Percentiles rank a stretch among this genome's conserved stretches.
phyloP scores from a whole-genome alignment of 2,329 filamentous ascomycete genomes.

The Septoria linicola region DNA sequence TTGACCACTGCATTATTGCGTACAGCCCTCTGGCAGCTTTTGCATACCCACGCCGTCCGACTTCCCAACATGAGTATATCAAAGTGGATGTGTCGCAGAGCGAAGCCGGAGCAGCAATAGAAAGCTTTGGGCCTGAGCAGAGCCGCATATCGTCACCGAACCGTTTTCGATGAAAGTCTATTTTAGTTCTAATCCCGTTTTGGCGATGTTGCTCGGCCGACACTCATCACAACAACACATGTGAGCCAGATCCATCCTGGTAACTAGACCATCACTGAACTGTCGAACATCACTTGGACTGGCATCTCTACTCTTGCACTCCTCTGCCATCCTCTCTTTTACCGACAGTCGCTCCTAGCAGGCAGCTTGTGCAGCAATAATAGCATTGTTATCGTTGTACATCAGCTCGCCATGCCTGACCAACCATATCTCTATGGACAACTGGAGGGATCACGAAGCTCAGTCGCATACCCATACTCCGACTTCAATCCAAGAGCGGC shows the following conservation, averaged over 20 bases:
- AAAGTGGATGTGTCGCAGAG: slow-evolving; percentile 7
- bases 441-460: slow-evolving; percentile 41
- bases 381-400: slow-evolving; percentile 13
- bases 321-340: slow-evolving; percentile 3
- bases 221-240: too few species aligned
- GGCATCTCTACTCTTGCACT: slow-evolving; percentile 9
- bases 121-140: slow-evolving; percentile 2
- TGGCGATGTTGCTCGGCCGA: background rate
- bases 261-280: slow-evolving; percentile 6
- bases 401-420: slow-evolving; percentile 20
- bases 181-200: background rate
- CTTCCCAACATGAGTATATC: slow-evolving; percentile 17
- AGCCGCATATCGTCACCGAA: slow-evolving; percentile 2
- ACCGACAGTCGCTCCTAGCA: slow-evolving; percentile 10
- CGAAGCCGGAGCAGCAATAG: background rate
- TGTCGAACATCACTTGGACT: background rate
- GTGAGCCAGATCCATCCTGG: slow-evolving; percentile 3
- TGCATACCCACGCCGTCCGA: slow-evolving; percentile 23
- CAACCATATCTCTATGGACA: slow-evolving; percentile 75
- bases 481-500: slow-evolving; percentile 85
- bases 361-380: slow-evolving; percentile 14
- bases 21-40: slow-evolving; percentile 21
- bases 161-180: background rate
- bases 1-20: slow-evolving; percentile 22
- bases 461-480: slow-evolving; percentile 53